Evolutionary conservation across 257 asterid genomes (phyloP), one percentile per base, ranked within the genome.

Genomic region (Lycium ferocissimum): DNA sequence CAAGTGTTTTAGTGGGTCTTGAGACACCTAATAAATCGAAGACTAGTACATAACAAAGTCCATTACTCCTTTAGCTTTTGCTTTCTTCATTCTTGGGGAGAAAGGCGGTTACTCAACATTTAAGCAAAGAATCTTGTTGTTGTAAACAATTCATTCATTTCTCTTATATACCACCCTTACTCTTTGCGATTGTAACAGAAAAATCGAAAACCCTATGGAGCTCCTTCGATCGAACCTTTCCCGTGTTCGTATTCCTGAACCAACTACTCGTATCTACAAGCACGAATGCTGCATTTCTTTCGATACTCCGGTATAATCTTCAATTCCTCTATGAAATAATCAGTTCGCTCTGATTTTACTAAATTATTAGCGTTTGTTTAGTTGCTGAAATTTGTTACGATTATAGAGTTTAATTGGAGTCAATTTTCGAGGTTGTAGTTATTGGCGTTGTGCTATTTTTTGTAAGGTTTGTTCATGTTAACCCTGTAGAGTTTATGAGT

Each of bases 261-360:
- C 99, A 0, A 97, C 98, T 58, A 93, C 88, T 91, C 98, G 98
- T 87, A 91, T 97, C 89, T 97, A 92, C 94, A 97, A 97, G 88
- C 94, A 94, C 1, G 99, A 97, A 75, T 97, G 99, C 87, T 97
- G 99, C 95, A 89, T 97, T 84, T 94, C 99, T 6, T 97, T 89
- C 84, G 98, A 95, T 81, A 91, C 97, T 65, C 99, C 99, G 95
- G 99, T 97, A 26, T n/a, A 91, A 62, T 3, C 65, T 7, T 53
- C 59, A 76, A 76, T 76, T 76, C 4, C 22, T 2, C 51, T 2
- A 4, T 0, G 5, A 12, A 37, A 38, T 3, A 3, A 1, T 67
- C 63, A 67, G 54, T 33, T 69, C 2, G 13, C 45, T 69, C 6
- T 35, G 35, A 37, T 79, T 62, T 79, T 84, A 57, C 79, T 79